phyloP scores from a whole-genome alignment of 192 early-diverging fungal genomes.

The Spizellomyces punctatus region DNA sequence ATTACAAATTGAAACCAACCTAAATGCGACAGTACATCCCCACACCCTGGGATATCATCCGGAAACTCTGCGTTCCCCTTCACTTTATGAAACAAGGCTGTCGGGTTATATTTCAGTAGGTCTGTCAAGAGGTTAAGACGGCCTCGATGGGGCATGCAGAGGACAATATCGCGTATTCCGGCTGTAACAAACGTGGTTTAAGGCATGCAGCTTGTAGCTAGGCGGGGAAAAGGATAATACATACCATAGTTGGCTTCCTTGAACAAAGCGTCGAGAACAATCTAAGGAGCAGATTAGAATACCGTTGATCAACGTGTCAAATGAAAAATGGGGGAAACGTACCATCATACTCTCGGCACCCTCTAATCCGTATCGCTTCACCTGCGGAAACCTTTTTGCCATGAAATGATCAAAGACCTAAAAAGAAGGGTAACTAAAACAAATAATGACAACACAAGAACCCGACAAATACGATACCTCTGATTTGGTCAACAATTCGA shows the following conservation, averaged over 20 bases:
- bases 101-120: slow-evolving; percentile 78
- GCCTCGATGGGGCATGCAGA: slow-evolving; percentile 97
- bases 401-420: slow-evolving; percentile 97
- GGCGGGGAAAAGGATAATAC: not conserved
- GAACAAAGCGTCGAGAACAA: slow-evolving; percentile 86
- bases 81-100: slow-evolving; percentile 89
- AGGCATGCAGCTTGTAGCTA: no score
- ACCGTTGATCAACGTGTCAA: not conserved
- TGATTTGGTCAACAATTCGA: slow-evolving; percentile 75
- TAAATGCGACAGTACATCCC: slow-evolving; percentile 92
- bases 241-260: slow-evolving; percentile 48
- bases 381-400: slow-evolving; percentile 93
- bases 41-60: slow-evolving; percentile 65
- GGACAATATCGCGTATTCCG: slow-evolving; percentile 79
- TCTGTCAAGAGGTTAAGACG: slow-evolving; percentile 91
- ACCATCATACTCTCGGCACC: slow-evolving; percentile 94
- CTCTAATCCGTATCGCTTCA: slow-evolving; percentile 96
- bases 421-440: not conserved
- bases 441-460: slow-evolving; percentile 15
- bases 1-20: slow-evolving; percentile 30
- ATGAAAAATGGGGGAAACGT: slow-evolving; percentile 1
- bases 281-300: not conserved
- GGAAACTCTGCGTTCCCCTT: slow-evolving; percentile 93
- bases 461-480: slow-evolving; percentile 47
- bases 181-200: slow-evolving; percentile 50